Percentiles rank a stretch among this genome's conserved stretches.
These are phyloP conservation scores for Tetrapisispora iriomotensis DNA, from an alignment of 805 yeast genomes.

Conservation along the genomic window DNA sequence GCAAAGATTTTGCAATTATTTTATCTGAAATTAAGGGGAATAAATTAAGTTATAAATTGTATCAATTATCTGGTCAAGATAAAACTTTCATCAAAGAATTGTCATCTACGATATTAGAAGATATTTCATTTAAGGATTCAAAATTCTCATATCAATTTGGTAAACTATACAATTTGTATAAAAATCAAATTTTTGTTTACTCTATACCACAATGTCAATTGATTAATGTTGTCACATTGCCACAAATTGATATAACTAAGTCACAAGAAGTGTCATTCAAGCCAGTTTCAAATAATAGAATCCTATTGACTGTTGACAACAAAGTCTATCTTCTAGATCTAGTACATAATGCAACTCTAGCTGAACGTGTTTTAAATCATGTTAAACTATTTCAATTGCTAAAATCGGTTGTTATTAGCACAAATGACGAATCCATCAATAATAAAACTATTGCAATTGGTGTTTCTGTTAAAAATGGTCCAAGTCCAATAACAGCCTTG, in stretches of 20 bases:
- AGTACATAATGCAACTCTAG: conserved; percentile 19
- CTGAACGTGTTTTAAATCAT: conserved; percentile 19
- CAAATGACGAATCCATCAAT: conserved; percentile 4
- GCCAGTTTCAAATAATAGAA: conserved; percentile 24
- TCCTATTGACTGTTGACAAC: conserved; percentile 22
- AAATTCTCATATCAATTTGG: conserved; percentile 23
- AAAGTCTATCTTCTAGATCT: conserved; percentile 23
- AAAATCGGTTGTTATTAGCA: conserved; percentile 15
- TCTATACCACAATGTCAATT: conserved; percentile 22
- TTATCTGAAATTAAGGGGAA: conserved; percentile 16
- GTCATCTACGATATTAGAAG: conserved; percentile 20
- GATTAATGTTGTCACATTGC: conserved; percentile 14
- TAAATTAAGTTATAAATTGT: conserved; percentile 19
- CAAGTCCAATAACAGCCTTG: conserved; percentile 21
- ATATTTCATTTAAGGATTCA: conserved; percentile 11
- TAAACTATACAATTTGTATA: conserved; percentile 17
- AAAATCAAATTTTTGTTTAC: conserved; percentile 13
- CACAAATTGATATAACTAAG: conserved; percentile 13
- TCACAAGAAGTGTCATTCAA: conserved; percentile 15
- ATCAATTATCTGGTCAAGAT: conserved; percentile 9
- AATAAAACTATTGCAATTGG: conserved; percentile 24
- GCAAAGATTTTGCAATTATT: conserved; percentile 11
- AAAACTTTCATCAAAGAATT: conserved; percentile 15
- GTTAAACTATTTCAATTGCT: conserved; percentile 23
- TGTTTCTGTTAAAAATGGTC: conserved; percentile 23